phyloP scores from a whole-genome alignment of 306 rosid species.

The Trifolium subterraneum region DNA sequence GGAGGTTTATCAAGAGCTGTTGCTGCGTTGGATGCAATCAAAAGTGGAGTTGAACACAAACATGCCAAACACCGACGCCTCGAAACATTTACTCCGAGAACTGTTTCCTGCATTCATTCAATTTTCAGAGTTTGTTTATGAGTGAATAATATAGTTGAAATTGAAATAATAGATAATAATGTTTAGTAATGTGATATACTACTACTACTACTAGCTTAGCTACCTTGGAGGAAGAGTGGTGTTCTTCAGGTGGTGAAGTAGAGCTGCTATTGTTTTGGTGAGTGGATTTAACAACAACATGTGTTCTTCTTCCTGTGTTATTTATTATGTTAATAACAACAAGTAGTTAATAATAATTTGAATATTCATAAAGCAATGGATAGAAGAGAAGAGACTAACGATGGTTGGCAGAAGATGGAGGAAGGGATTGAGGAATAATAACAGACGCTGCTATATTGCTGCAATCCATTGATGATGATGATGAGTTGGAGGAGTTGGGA shows the following conservation, averaged over 20 bases:
- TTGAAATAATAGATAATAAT: background rate
- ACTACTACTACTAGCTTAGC: too few relatives aligned
- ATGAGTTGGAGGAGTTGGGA: too few relatives aligned
- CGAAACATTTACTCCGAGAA: slow-evolving; percentile 64
- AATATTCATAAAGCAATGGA: too few relatives aligned
- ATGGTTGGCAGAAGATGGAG: background rate
- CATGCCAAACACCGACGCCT: slow-evolving; percentile 79
- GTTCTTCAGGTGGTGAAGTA: background rate
- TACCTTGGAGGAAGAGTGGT: background rate
- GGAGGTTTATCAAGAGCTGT: slow-evolving; percentile 68
- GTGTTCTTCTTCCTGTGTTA: background rate
- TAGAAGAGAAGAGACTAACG: too few relatives aligned
- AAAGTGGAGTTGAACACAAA: slow-evolving; percentile 63
- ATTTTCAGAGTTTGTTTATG: background rate
- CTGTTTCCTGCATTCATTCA: too few relatives aligned
- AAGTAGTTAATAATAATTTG: too few relatives aligned
- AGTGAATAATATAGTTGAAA: background rate
- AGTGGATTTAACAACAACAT: background rate
- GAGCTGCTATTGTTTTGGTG: background rate
- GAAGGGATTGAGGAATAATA: background rate
- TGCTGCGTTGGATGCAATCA: slow-evolving; percentile 52
- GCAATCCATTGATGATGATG: too few relatives aligned
- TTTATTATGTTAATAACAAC: background rate
- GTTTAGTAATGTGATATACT: background rate
- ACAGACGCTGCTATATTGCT: background rate